A percentile compares a stretch with the other conserved stretches of the same genome.
Evolutionary conservation across 2,329 filamentous ascomycete species (phyloP).

Genomic region (Talaromyces marneffei): DNA sequence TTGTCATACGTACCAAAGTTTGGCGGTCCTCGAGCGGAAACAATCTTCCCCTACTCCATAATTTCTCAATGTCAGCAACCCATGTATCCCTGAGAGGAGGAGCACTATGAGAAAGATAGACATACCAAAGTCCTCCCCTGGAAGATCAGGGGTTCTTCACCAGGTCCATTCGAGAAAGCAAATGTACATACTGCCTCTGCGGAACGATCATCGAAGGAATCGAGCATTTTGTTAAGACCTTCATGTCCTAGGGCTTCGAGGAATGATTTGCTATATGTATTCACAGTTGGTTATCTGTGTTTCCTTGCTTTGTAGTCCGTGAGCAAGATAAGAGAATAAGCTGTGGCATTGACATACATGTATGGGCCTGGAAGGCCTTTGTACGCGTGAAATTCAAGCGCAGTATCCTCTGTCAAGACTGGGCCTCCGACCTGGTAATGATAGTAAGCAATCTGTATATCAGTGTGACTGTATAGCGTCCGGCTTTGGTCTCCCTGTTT

Average conservation of each 20-base stretch:
- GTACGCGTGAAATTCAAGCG: constrained; percentile 84
- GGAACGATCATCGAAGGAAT: constrained; percentile 82
- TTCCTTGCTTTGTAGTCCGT: neutral
- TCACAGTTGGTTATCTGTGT: neutral
- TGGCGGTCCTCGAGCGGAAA: constrained; percentile 70
- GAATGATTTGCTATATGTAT: constrained; percentile 76
- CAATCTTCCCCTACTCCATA: constrained; percentile 63
- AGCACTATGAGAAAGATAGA: neutral
- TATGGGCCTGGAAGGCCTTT: constrained; percentile 91
- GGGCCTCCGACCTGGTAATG: constrained; percentile 65
- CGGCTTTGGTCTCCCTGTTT: neutral
- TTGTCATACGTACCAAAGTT: constrained; percentile 61
- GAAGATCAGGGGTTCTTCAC: constrained; percentile 77
- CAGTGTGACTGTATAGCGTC: neutral
- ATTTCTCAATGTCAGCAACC: neutral
- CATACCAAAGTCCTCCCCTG: constrained; percentile 76
- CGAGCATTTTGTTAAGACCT: constrained; percentile 83
- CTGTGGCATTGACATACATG: constrained; percentile 59
- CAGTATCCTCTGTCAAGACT: constrained; percentile 92
- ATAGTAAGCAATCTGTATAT: neutral
- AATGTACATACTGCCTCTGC: constrained; percentile 95
- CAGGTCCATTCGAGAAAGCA: constrained; percentile 80
- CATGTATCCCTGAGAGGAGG: neutral
- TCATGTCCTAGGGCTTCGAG: constrained; percentile 73
- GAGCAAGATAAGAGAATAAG: neutral